phyloP scores from a whole-genome alignment of 768 basidiomycete species.

The Mycena venus region DNA sequence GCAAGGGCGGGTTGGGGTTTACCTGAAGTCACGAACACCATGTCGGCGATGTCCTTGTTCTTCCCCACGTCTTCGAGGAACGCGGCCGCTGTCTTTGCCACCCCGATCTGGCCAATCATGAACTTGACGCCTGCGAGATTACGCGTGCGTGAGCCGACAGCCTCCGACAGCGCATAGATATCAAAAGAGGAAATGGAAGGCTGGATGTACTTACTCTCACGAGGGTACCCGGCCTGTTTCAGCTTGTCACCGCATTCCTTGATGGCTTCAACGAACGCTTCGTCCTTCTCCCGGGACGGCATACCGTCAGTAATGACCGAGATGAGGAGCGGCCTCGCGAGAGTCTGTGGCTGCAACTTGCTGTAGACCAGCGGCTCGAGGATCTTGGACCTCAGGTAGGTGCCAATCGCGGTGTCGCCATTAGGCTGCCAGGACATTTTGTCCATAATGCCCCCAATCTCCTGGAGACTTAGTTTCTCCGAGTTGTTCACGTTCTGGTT shows the following conservation, averaged over 20 bases:
- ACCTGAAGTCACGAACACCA: conserved; percentile 27
- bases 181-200: background rate
- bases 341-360: conserved; percentile 14
- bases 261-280: conserved; percentile 29
- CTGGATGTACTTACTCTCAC: conserved; percentile 17
- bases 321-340: conserved; percentile 30
- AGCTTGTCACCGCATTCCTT: conserved; percentile 31
- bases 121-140: conserved; percentile 26
- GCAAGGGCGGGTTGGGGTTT: conserved; percentile 3
- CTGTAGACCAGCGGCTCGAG: conserved; percentile 35
- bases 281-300: conserved; percentile 23
- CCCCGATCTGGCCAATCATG: conserved; percentile 24
- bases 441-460: conserved; percentile 14
- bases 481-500: conserved; percentile 26
- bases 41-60: conserved; percentile 15
- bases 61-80: conserved; percentile 22
- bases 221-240: conserved; percentile 26
- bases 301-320: conserved; percentile 32
- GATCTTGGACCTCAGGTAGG: conserved; percentile 28
- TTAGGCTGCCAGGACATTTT: conserved; percentile 21
- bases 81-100: conserved; percentile 16
- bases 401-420: conserved; percentile 28
- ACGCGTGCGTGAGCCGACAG: background rate
- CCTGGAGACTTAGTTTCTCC: conserved; percentile 19
- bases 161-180: background rate